Evolutionary conservation across 495 filamentous ascomycete genomes (phyloP).

Genomic region (Penicillium atrosanguineum): DNA sequence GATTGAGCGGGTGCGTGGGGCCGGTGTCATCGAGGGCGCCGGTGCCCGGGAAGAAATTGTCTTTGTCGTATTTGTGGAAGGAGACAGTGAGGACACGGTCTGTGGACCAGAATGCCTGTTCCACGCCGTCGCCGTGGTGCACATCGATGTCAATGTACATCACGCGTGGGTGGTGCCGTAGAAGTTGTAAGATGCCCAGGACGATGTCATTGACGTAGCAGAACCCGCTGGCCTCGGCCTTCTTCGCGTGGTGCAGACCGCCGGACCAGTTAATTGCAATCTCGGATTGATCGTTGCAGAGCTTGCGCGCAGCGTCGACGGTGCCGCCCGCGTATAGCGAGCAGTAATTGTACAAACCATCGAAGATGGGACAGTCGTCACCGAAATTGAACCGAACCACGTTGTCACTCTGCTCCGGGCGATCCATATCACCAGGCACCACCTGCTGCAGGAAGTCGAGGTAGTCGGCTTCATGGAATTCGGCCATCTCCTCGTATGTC

Average conservation of each 20-base stretch:
- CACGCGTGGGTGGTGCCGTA: constrained; percentile 84
- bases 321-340: constrained; percentile 88
- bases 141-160: constrained; percentile 99
- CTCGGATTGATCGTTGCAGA: constrained; percentile 80
- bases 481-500: constrained; percentile 79
- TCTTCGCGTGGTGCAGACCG: constrained; percentile 96
- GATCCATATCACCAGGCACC: constrained; percentile 46
- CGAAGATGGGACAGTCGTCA: constrained; percentile 94
- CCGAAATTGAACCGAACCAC: constrained; percentile 73
- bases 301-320: constrained; percentile 86
- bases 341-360: constrained; percentile 92
- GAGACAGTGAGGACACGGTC: constrained; percentile 95
- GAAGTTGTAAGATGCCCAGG: constrained; percentile 84
- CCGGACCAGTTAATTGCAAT: constrained; percentile 99
- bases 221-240: constrained; percentile 89
- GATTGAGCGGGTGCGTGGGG: constrained; percentile 56
- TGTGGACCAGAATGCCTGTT: constrained; percentile 95
- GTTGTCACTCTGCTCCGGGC: constrained; percentile 39
- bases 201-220: constrained; percentile 99
- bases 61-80: constrained; percentile 93
- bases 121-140: constrained; percentile 95
- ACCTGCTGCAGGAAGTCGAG: constrained; percentile 71
- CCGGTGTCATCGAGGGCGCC: constrained; percentile 59
- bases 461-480: constrained; percentile 87
- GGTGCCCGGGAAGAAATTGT: constrained; percentile 71